Percentiles rank a stretch among this genome's conserved stretches.
Conservation (phyloP, 352 stramenopile genomes). For the Pythium dissotocum region DNA sequence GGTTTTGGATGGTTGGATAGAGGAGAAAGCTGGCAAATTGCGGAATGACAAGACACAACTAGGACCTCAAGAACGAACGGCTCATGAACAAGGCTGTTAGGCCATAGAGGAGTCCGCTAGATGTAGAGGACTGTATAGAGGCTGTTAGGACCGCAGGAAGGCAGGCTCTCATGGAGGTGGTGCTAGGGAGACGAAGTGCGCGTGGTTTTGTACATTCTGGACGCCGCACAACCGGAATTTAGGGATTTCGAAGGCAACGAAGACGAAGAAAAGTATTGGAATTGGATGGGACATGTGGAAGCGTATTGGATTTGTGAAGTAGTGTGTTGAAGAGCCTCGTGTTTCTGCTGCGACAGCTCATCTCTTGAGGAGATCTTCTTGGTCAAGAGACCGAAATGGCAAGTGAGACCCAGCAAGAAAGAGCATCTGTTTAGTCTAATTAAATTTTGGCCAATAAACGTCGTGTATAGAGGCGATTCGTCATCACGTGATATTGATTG, state of each 20-base stretch:
- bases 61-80: neutral
- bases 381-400: neutral
- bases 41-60: neutral
- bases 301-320: too few relatives aligned
- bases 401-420: conserved; percentile 8
- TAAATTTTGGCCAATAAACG: neutral
- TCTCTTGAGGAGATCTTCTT: neutral
- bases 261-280: neutral
- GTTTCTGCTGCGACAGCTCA: neutral
- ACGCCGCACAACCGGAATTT: conserved; percentile 12
- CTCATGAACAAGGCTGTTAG: neutral
- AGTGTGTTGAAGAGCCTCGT: neutral
- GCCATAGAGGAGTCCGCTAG: too few relatives aligned
- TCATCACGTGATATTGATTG: neutral
- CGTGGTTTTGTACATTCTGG: neutral
- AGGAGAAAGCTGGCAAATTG: neutral
- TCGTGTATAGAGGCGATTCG: neutral
- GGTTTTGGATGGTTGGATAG: neutral
- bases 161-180: neutral
- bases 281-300: too few relatives aligned
- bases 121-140: neutral
- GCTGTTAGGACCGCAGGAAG: neutral
- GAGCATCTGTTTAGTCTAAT: conserved; percentile 10
- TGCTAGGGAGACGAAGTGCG: neutral
- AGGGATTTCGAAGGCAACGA: neutral